These are phyloP conservation scores for Fusarium circinatum DNA, from an alignment of 2,329 filamentous ascomycete genomes.

Conservation along the genomic window DNA sequence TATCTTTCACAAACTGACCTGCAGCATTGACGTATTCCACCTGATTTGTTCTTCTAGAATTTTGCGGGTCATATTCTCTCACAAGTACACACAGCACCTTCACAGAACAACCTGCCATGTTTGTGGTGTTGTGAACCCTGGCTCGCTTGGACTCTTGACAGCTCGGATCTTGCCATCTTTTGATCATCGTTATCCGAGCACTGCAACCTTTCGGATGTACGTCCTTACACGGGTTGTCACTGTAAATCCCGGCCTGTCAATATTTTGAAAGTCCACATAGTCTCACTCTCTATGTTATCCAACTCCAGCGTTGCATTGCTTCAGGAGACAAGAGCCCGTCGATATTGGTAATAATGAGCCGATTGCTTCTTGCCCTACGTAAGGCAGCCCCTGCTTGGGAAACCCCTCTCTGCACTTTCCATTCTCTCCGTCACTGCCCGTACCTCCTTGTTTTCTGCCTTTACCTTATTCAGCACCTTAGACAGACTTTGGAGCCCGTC, in stretches of 20 bases:
- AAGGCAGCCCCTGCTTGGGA: neutral
- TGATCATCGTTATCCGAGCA: neutral
- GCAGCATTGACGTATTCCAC: neutral
- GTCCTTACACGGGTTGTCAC: neutral
- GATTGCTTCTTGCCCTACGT: neutral
- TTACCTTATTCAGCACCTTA: neutral
- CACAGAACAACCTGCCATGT: neutral
- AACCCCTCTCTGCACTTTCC: neutral
- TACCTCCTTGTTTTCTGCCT: neutral
- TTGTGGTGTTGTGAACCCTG: neutral
- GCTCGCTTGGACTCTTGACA: neutral
- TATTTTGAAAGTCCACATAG: neutral
- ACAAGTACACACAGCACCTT: neutral
- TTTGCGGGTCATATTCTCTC: neutral
- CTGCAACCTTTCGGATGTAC: neutral
- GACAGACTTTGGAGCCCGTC: neutral
- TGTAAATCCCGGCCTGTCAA: neutral
- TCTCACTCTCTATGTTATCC: neutral
- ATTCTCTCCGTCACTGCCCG: neutral
- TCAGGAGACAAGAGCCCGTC: neutral
- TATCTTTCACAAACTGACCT: neutral
- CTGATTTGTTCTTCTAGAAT: neutral
- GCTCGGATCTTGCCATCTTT: neutral
- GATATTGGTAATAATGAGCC: neutral
- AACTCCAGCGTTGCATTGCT: neutral